Percentiles rank a stretch among this genome's conserved stretches.
phyloP scores from a whole-genome alignment of 2,329 filamentous ascomycete species.

The Exophiala xenobiotica region DNA sequence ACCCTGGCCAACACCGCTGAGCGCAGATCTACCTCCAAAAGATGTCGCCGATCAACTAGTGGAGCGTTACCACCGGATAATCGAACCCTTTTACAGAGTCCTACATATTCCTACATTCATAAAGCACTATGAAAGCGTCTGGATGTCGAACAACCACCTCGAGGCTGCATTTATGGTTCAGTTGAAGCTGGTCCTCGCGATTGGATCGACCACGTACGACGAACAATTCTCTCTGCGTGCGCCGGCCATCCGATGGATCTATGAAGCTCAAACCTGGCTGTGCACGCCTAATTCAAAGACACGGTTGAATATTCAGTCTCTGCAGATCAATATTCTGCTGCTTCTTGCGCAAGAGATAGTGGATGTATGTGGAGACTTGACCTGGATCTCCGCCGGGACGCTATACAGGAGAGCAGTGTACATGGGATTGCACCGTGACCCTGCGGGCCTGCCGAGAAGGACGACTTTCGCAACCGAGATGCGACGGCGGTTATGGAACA shows the following conservation, averaged over 20 bases:
- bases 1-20: conserved; percentile 48
- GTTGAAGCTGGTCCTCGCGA: conserved; percentile 58
- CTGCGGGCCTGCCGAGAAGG: conserved; percentile 36
- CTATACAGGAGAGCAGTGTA: conserved; percentile 55
- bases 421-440: conserved; percentile 64
- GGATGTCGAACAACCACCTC: conserved; percentile 48
- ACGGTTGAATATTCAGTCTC: conserved; percentile 48
- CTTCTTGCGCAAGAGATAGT: conserved; percentile 39
- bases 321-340: conserved; percentile 48
- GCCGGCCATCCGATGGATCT: conserved; percentile 56
- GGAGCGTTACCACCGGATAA: conserved; percentile 68
- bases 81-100: conserved; percentile 58
- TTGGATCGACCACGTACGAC: conserved; percentile 55
- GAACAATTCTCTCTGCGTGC: conserved; percentile 51
- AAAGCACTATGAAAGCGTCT: conserved; percentile 55
- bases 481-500: conserved; percentile 37
- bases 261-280: conserved; percentile 58
- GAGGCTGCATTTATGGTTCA: conserved; percentile 54
- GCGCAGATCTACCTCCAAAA: conserved; percentile 55
- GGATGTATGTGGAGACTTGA: conserved; percentile 37
- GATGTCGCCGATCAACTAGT: conserved; percentile 78
- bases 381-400: conserved; percentile 41
- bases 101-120: conserved; percentile 59
- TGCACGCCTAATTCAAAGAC: conserved; percentile 42
- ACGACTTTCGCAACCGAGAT: conserved; percentile 26